phyloP scores from a whole-genome alignment of 352 stramenopile genomes.

The Hyaloperonospora brassicae region DNA sequence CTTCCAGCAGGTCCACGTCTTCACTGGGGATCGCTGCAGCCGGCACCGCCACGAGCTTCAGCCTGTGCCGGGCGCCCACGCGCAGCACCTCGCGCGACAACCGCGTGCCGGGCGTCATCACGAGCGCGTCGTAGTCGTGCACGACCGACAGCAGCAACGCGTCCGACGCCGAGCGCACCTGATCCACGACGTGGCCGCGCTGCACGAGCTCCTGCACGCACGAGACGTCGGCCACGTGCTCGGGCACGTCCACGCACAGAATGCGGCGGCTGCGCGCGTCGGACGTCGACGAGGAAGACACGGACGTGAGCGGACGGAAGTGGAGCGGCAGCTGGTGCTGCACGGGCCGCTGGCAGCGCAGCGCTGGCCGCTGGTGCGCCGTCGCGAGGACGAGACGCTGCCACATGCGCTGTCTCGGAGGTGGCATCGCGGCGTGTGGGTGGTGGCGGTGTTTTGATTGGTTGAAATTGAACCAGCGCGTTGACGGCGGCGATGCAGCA shows the following conservation, averaged over 20 bases:
- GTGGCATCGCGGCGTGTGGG: too few relatives aligned
- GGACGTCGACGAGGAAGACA: not conserved
- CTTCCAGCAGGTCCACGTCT: constrained; percentile 64
- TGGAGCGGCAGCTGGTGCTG: too few relatives aligned
- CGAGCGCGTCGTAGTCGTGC: constrained; percentile 51
- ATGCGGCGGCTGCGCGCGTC: constrained; percentile 30
- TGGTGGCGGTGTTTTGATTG: not conserved
- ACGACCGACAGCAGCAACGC: constrained; percentile 28
- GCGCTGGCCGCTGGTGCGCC: too few relatives aligned
- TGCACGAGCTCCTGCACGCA: constrained; percentile 66
- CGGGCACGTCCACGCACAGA: constrained; percentile 54
- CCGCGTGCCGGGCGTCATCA: constrained; percentile 44
- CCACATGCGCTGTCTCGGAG: too few relatives aligned
- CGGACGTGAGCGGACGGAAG: too few relatives aligned
- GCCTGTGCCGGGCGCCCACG: constrained; percentile 30
- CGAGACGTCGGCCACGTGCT: constrained; percentile 36
- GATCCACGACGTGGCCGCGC: constrained; percentile 55
- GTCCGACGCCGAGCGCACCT: constrained; percentile 29
- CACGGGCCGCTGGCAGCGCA: too few relatives aligned
- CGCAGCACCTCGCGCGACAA: constrained; percentile 39
- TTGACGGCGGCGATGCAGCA: too few relatives aligned
- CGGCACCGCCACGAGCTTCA: constrained; percentile 53
- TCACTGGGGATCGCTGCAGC: constrained; percentile 49
- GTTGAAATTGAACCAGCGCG: not conserved
- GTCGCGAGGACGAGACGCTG: too few relatives aligned